Percentiles rank a stretch among this genome's conserved stretches.
These are phyloP conservation scores for Lipomyces mesembrius DNA, from an alignment of 805 yeast genomes.

Conservation along the genomic window DNA sequence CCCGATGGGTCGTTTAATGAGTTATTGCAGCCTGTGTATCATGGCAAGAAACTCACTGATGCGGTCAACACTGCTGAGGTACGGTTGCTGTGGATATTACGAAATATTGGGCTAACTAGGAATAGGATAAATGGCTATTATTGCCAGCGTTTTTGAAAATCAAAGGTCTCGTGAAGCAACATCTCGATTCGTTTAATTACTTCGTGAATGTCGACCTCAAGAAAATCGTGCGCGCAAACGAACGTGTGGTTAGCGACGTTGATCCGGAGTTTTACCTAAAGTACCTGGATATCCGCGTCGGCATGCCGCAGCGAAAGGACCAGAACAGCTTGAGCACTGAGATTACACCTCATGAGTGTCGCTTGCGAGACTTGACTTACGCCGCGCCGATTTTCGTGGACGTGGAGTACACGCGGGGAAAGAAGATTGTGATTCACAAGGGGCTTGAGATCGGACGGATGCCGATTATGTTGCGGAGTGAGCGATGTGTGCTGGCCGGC, in stretches of 20 bases:
- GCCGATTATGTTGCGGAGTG: slow-evolving; percentile 98
- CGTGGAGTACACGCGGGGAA: slow-evolving; percentile 94
- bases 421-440: slow-evolving; percentile 85
- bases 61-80: slow-evolving; percentile 81
- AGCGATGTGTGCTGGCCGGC: slow-evolving; percentile 84
- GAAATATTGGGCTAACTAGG: background rate
- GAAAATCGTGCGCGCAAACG: slow-evolving; percentile 90
- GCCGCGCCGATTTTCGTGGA: slow-evolving; percentile 96
- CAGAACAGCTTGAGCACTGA: slow-evolving; percentile 43
- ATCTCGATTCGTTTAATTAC: slow-evolving; percentile 95
- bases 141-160: slow-evolving; percentile 95
- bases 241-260: slow-evolving; percentile 85
- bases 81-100: slow-evolving; percentile 4
- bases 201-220: slow-evolving; percentile 92
- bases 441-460: slow-evolving; percentile 95
- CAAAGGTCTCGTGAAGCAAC: slow-evolving; percentile 96
- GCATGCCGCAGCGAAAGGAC: slow-evolving; percentile 53
- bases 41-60: slow-evolving; percentile 86
- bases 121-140: slow-evolving; percentile 87
- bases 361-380: slow-evolving; percentile 93
- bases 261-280: slow-evolving; percentile 96
- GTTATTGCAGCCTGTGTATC: slow-evolving; percentile 75
- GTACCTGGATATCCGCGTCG: slow-evolving; percentile 91
- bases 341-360: slow-evolving; percentile 87
- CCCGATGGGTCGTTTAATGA: slow-evolving; percentile 58